phyloP scores from a whole-genome alignment of 2,329 filamentous ascomycete genomes.

The Aureobasidium sp. region DNA sequence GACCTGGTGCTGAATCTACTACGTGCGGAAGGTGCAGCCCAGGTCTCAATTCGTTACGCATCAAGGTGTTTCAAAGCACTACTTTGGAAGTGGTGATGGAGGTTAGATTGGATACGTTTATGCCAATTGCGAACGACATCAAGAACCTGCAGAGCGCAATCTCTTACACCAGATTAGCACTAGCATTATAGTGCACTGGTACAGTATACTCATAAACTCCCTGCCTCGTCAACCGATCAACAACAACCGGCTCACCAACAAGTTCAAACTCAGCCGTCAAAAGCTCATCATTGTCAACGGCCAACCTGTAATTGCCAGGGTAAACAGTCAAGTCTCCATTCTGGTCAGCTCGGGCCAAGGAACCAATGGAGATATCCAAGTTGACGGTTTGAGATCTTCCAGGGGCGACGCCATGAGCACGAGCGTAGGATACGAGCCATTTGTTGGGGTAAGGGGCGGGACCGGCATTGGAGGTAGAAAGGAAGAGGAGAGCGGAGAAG shows the following conservation, averaged over 20 bases:
- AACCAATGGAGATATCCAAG: slow-evolving; percentile 43
- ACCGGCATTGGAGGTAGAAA: slow-evolving; percentile 40
- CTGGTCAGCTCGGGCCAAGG: slow-evolving; percentile 44
- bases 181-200: background rate
- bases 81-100: background rate
- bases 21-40: background rate
- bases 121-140: background rate
- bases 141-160: background rate
- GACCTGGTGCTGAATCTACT: background rate
- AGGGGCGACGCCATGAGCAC: slow-evolving; percentile 30
- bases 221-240: slow-evolving; percentile 9
- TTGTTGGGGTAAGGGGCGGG: slow-evolving; percentile 48
- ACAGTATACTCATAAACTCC: slow-evolving; percentile 8
- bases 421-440: slow-evolving; percentile 44
- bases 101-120: background rate
- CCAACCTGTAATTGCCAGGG: slow-evolving; percentile 46
- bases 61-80: background rate
- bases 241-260: background rate
- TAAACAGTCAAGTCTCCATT: slow-evolving; percentile 47
- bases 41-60: background rate
- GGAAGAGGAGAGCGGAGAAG: slow-evolving; percentile 47
- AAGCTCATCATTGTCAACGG: slow-evolving; percentile 33
- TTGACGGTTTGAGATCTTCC: slow-evolving; percentile 25
- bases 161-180: background rate
- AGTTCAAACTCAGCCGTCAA: background rate